phyloP scores from a whole-genome alignment of 1,139 yeast genomes.

The Hyphopichia pseudoburtonii region DNA sequence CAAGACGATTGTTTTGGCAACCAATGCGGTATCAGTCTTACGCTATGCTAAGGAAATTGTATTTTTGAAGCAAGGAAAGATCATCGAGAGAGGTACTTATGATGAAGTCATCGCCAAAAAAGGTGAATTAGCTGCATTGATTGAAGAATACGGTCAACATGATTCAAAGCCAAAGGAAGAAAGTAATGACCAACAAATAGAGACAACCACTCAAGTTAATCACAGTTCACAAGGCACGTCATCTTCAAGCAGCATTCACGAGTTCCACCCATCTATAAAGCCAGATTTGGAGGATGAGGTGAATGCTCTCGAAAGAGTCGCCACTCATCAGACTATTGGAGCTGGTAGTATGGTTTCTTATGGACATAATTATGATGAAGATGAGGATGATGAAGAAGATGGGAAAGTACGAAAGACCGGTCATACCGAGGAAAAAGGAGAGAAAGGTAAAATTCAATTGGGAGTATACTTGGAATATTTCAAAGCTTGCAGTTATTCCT shows the following conservation, averaged over 20 bases:
- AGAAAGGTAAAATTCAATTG: conserved; percentile 35
- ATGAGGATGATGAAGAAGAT: conserved; percentile 15
- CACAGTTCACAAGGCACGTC: background rate
- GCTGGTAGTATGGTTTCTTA: conserved; percentile 22
- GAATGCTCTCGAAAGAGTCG: conserved; percentile 8
- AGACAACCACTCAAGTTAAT: background rate
- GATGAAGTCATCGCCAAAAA: conserved; percentile 20
- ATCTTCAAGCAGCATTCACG: conserved; percentile 3
- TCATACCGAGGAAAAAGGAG: conserved; percentile 28
- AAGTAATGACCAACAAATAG: conserved; percentile 9
- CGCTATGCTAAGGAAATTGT: conserved; percentile 29
- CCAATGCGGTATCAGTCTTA: conserved; percentile 38
- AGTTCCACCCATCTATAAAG: conserved; percentile 5
- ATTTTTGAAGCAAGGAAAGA: conserved; percentile 25
- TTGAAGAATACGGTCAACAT: conserved; percentile 25
- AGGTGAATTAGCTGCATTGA: conserved; percentile 22
- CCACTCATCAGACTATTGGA: conserved; percentile 11
- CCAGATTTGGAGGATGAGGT: conserved; percentile 9
- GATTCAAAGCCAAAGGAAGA: conserved; percentile 13
- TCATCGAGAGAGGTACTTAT: conserved; percentile 35
- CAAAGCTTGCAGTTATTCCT: conserved; percentile 34
- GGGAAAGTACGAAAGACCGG: conserved; percentile 21
- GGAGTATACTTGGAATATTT: conserved; percentile 32
- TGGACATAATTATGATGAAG: conserved; percentile 17
- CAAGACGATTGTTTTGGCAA: conserved; percentile 37